phyloP scores from a whole-genome alignment of 2,329 filamentous ascomycete species.

The Verticillium nonalfalfae region DNA sequence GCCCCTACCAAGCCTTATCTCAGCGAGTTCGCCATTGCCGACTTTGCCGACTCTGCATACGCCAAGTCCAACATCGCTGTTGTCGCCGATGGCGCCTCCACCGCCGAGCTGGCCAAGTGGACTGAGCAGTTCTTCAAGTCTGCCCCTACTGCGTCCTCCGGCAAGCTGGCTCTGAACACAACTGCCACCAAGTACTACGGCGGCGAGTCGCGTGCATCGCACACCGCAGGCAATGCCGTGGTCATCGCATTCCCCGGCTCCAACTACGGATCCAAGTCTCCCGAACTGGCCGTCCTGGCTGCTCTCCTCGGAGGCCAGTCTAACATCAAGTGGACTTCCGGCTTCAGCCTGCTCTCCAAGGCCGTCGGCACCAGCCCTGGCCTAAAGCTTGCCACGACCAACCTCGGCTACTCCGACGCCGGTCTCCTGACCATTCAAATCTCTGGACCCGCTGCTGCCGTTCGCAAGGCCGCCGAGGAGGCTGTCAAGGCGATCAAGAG shows the following conservation, averaged over 20 bases:
- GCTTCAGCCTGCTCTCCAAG: slow-evolving; percentile 87
- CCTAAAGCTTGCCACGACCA: slow-evolving; percentile 65
- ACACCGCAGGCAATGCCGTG: slow-evolving; percentile 70
- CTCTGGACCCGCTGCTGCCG: slow-evolving; percentile 64
- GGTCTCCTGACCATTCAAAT: slow-evolving; percentile 83
- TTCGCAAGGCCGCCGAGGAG: slow-evolving; percentile 68
- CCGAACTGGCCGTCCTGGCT: slow-evolving; percentile 80
- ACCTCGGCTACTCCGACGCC: slow-evolving; percentile 86
- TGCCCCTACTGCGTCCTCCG: slow-evolving; percentile 48
- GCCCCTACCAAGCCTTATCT: slow-evolving; percentile 75
- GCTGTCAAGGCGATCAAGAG: slow-evolving; percentile 78
- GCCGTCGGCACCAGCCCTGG: slow-evolving; percentile 60
- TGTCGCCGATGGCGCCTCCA: slow-evolving; percentile 79
- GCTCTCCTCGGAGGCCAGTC: slow-evolving; percentile 86
- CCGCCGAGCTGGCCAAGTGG: slow-evolving; percentile 78
- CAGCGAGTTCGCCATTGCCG: slow-evolving; percentile 65
- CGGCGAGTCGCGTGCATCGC: slow-evolving; percentile 85
- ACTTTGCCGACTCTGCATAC: slow-evolving; percentile 75
- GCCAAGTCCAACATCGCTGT: slow-evolving; percentile 86
- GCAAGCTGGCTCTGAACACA: slow-evolving; percentile 48
- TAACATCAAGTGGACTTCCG: slow-evolving; percentile 90
- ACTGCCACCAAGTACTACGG: slow-evolving; percentile 81
- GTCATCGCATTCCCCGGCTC: slow-evolving; percentile 92
- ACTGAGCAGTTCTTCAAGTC: slow-evolving; percentile 85
- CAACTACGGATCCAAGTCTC: slow-evolving; percentile 75